A percentile compares a stretch with the other conserved stretches of the same genome.
phyloP scores from a whole-genome alignment of 2,329 filamentous ascomycete species.

The Fusarium circinatum region DNA sequence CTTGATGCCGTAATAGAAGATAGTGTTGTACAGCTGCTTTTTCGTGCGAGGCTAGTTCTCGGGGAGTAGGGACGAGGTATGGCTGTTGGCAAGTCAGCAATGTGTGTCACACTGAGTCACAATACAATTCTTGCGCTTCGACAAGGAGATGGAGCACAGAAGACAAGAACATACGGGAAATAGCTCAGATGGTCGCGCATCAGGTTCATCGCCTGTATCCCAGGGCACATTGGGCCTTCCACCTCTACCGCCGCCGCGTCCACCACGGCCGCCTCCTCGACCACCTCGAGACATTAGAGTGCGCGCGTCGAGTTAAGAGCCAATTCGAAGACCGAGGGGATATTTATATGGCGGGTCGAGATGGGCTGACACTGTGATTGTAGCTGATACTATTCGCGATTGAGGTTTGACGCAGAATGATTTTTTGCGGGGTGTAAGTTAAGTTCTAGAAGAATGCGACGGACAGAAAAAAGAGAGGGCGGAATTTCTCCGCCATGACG shows the following conservation, averaged over 20 bases:
- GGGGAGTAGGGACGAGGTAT: conserved; percentile 60
- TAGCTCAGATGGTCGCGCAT: conserved; percentile 67
- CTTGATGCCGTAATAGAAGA: conserved; percentile 66
- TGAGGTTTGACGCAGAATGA: conserved; percentile 27
- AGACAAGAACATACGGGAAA: conserved; percentile 60
- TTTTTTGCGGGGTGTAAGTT: conserved; percentile 41
- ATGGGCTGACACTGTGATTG: background rate
- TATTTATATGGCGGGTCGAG: background rate
- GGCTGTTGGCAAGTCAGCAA: conserved; percentile 50
- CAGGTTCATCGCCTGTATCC: conserved; percentile 64
- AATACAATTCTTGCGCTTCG: background rate
- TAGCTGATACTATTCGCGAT: conserved; percentile 12
- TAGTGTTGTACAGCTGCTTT: conserved; percentile 60
- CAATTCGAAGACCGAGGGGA: background rate
- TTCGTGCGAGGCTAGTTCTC: conserved; percentile 57
- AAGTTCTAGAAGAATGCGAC: conserved; percentile 12
- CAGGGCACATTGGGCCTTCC: conserved; percentile 62
- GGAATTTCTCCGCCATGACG: conserved; percentile 36
- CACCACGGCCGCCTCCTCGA: conserved; percentile 62
- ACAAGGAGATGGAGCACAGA: background rate
- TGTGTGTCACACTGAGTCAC: background rate
- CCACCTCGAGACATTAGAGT: conserved; percentile 63
- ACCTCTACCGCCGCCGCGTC: conserved; percentile 58
- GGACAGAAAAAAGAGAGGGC: conserved; percentile 13
- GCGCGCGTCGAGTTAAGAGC: background rate